Evolutionary conservation across 2,329 filamentous ascomycete species (phyloP).

Genomic region (Exophiala phaeomuriformis): DNA sequence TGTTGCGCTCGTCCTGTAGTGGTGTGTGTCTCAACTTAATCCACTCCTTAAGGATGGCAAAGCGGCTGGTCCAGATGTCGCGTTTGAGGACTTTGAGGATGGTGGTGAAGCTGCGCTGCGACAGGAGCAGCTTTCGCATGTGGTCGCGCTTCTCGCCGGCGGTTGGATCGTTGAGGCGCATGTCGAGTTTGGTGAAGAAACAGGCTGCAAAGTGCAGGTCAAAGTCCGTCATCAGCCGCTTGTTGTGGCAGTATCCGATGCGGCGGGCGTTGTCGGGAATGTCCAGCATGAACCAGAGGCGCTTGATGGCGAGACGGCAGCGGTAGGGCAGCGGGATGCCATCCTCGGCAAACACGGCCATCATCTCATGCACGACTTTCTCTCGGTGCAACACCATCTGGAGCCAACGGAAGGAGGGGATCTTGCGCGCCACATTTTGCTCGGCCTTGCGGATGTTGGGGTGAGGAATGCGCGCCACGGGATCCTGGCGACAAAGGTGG

Average conservation of each 20-base stretch:
- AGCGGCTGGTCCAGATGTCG: slow-evolving; percentile 43
- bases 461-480: slow-evolving; percentile 38
- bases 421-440: slow-evolving; percentile 38
- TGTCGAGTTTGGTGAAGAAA: slow-evolving; percentile 65
- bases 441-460: slow-evolving; percentile 35
- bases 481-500: slow-evolving; percentile 53
- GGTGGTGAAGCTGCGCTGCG: slow-evolving; percentile 53
- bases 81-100: slow-evolving; percentile 52
- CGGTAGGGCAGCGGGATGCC: slow-evolving; percentile 51
- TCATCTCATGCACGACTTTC: slow-evolving; percentile 52
- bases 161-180: slow-evolving; percentile 60
- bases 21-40: slow-evolving; percentile 50
- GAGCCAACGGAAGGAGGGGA: slow-evolving; percentile 62
- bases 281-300: slow-evolving; percentile 69
- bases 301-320: slow-evolving; percentile 48
- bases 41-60: slow-evolving; percentile 52
- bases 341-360: slow-evolving; percentile 52
- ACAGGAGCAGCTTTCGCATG: slow-evolving; percentile 53
- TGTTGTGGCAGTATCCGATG: slow-evolving; percentile 47
- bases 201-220: slow-evolving; percentile 57
- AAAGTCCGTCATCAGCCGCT: slow-evolving; percentile 48
- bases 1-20: slow-evolving; percentile 23
- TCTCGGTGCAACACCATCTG: slow-evolving; percentile 58
- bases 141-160: slow-evolving; percentile 43
- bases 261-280: slow-evolving; percentile 52